phyloP scores from a whole-genome alignment of 2,329 filamentous ascomycete genomes.

The Penicillium sp. region DNA sequence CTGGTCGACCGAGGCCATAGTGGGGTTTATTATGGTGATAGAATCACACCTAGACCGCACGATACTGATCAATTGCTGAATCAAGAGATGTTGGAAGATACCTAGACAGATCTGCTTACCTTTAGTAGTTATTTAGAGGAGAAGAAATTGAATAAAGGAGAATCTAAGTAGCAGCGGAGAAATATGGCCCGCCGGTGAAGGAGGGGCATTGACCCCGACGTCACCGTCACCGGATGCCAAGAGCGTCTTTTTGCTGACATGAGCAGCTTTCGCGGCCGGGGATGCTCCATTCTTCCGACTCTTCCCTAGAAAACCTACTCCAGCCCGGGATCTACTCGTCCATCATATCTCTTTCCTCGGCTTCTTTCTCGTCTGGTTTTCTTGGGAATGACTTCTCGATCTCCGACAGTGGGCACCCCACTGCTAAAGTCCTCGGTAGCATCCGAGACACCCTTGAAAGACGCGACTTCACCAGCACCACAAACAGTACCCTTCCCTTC shows the following conservation, averaged over 20 bases:
- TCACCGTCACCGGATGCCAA: conserved; percentile 25
- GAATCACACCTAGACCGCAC: conserved; percentile 16
- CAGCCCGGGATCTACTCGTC: conserved; percentile 18
- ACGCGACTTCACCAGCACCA: conserved; percentile 42
- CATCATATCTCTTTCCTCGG: conserved; percentile 20
- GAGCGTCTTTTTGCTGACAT: conserved; percentile 4
- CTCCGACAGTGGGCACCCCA: conserved; percentile 40
- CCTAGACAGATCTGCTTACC: conserved; percentile 6
- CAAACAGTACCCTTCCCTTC: conserved; percentile 59
- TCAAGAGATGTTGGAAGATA: background rate
- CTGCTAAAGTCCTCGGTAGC: conserved; percentile 39
- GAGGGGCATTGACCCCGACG: conserved; percentile 37
- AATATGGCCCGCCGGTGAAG: conserved; percentile 30
- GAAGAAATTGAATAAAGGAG: conserved; percentile 10
- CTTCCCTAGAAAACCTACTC: conserved; percentile 35
- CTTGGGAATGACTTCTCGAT: conserved; percentile 36
- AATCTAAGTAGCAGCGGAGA: conserved; percentile 1
- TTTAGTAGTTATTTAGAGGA: conserved; percentile 15
- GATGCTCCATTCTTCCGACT: conserved; percentile 27
- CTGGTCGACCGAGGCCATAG: conserved; percentile 64
- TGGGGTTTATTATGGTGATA: conserved; percentile 29
- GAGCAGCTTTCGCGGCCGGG: background rate
- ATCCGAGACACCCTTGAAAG: conserved; percentile 36
- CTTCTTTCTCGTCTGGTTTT: conserved; percentile 8
- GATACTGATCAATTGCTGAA: conserved; percentile 21